Evolutionary conservation across 192 early-diverging fungal genomes (phyloP), one percentile per base, ranked within the genome.

Genomic region (Dissophora ornata): DNA sequence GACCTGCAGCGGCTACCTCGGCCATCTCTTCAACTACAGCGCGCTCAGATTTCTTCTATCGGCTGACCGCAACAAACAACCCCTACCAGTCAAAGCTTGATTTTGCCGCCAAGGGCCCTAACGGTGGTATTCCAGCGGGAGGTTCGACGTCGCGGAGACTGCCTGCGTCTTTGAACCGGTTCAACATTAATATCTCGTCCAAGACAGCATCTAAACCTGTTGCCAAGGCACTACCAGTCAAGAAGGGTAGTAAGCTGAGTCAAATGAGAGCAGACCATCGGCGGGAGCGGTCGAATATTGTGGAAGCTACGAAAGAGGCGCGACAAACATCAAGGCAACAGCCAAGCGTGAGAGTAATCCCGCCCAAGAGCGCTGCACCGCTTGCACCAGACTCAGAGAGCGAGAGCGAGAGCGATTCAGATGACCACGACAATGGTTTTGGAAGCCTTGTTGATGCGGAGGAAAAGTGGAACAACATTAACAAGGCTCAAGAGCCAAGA

Each of bases 231-330:
- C 12, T 32, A 2, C 46, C 73, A 22, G 29, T 71, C 67, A 54
- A 69, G 70, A 57, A 82, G 57, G 79, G 83, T 34, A 57, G 65
- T 63, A 41, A 82, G 45, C 59, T 80, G 40, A 62, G 79, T 30
- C 52, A 68, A 47, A 63, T 80, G 69, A 44, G 70, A 50, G 55
- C 48, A 11, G 52, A 63, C 21, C 57, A 67, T 58, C 21, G 58
- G 11, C 42, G 33, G 59, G 62, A 71, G 49, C 58, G 79, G 2
- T 32, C 38, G 5, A 67, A 59, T 40, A 66, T 73, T 12, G 54
- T 73, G 24, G 46, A 57, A 12, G 59, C 69, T 4, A 59, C 57
- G 13, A 71, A 70, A 28, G 64, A 71, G 11, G 67, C 69, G 0
- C 67, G 74, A 26, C 32, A 73, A 28, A 40, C 28, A 21, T 62